Conservation (phyloP, 805 yeast species). For the Ogataea sp. region DNA sequence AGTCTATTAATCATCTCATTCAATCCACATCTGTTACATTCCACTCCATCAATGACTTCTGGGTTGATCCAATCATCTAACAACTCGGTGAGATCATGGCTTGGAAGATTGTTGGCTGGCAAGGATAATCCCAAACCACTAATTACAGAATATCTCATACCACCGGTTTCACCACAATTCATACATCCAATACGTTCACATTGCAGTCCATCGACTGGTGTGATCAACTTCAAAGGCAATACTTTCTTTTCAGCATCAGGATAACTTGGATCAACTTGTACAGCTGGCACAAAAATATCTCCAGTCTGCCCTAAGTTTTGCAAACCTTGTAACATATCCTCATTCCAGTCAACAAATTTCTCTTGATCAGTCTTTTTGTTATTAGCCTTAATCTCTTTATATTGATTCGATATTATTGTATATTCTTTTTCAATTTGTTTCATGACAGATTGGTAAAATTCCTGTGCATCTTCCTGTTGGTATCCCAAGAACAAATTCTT, state of each 20-base stretch:
- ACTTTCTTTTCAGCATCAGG: conserved; percentile 34
- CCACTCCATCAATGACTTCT: conserved; percentile 87
- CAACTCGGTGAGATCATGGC: conserved; percentile 41
- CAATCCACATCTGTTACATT: conserved; percentile 89
- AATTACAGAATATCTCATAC: conserved; percentile 73
- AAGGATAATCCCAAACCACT: conserved; percentile 68
- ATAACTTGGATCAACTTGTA: conserved; percentile 68
- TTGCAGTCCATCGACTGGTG: conserved; percentile 88
- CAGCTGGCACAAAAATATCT: conserved; percentile 61
- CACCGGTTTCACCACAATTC: conserved; percentile 89
- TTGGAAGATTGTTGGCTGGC: conserved; percentile 38
- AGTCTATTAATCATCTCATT: conserved; percentile 48
- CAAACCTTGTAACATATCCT: conserved; percentile 27
- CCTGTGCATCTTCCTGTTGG: conserved; percentile 96
- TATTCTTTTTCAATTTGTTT: conserved; percentile 55
- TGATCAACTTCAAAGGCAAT: conserved; percentile 50
- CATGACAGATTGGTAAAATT: conserved; percentile 78
- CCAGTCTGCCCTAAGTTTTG: conserved; percentile 52
- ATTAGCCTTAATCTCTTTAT: conserved; percentile 8
- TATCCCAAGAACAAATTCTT: conserved; percentile 74
- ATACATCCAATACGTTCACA: conserved; percentile 90
- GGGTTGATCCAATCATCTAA: conserved; percentile 64
- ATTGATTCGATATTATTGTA: conserved; percentile 21
- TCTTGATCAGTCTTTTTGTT: conserved; percentile 18
- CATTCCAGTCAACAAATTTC: conserved; percentile 13